These are phyloP conservation scores for Ceratocystis diversiconidia DNA, from an alignment of 2,329 filamentous ascomycete genomes.

Conservation along the genomic window DNA sequence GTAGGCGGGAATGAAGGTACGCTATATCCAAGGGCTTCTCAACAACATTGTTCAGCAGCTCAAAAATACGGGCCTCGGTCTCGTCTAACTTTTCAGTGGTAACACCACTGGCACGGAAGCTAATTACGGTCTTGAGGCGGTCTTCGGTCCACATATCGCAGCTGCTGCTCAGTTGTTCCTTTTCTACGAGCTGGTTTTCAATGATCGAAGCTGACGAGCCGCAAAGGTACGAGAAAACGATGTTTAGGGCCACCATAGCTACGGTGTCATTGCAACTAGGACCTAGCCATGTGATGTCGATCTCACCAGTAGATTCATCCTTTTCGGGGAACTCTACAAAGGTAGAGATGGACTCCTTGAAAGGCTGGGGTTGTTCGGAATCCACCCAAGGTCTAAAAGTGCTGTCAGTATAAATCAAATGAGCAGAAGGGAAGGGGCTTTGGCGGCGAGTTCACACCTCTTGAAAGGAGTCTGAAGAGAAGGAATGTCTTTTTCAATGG, in stretches of 20 bases:
- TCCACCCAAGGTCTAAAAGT: conserved; percentile 63
- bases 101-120: conserved; percentile 74
- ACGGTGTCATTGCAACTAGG: conserved; percentile 62
- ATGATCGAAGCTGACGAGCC: conserved; percentile 86
- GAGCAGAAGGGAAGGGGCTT: too few species aligned
- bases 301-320: conserved; percentile 83
- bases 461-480: conserved; percentile 60
- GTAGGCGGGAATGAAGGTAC: conserved; percentile 79
- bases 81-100: conserved; percentile 70
- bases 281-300: conserved; percentile 74
- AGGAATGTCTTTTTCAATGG: conserved; percentile 71
- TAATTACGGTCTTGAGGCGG: conserved; percentile 69
- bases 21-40: conserved; percentile 72
- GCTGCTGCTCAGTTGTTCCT: conserved; percentile 78
- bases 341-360: conserved; percentile 59
- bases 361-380: conserved; percentile 58
- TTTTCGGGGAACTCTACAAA: conserved; percentile 89
- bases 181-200: conserved; percentile 85
- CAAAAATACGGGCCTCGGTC: conserved; percentile 74
- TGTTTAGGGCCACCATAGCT: conserved; percentile 57
- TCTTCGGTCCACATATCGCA: conserved; percentile 68
- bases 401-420: conserved; percentile 2
- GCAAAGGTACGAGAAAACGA: conserved; percentile 73
- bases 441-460: conserved; percentile 28
- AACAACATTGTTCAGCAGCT: conserved; percentile 68